phyloP scores from a whole-genome alignment of 2,329 filamentous ascomycete species.

The Aureobasidium sp. region DNA sequence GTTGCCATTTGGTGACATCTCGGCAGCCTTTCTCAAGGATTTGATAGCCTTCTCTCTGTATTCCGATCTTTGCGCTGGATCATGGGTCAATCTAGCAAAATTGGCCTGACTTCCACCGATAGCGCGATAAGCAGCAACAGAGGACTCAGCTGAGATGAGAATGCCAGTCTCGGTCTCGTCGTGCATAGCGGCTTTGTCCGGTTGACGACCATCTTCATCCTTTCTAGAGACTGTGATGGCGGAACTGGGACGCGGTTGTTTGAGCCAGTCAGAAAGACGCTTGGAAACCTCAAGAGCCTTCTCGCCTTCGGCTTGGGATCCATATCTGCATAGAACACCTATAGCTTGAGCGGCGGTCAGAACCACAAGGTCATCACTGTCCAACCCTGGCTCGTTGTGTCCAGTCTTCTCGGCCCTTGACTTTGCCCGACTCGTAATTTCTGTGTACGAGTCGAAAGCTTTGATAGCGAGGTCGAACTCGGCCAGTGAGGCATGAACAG shows the following conservation, averaged over 20 bases:
- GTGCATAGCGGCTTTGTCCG: slow-evolving; percentile 23
- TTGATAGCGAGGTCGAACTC: slow-evolving; percentile 90
- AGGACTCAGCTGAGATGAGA: slow-evolving; percentile 50
- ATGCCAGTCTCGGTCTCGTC: slow-evolving; percentile 29
- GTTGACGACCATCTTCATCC: background rate
- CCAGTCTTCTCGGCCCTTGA: slow-evolving; percentile 71
- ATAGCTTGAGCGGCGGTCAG: slow-evolving; percentile 76
- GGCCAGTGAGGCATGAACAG: slow-evolving; percentile 75
- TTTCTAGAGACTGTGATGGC: slow-evolving; percentile 17
- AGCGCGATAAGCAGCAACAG: slow-evolving; percentile 71
- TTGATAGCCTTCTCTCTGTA: slow-evolving; percentile 73
- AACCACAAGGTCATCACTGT: slow-evolving; percentile 70
- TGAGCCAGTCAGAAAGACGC: slow-evolving; percentile 68
- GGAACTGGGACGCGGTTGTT: slow-evolving; percentile 44
- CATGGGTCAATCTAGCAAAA: slow-evolving; percentile 76
- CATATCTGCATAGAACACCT: slow-evolving; percentile 73
- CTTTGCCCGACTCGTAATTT: slow-evolving; percentile 79
- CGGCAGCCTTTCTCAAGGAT: slow-evolving; percentile 29
- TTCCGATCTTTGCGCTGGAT: slow-evolving; percentile 62
- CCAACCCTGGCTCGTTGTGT: slow-evolving; percentile 62
- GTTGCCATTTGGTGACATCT: slow-evolving; percentile 17
- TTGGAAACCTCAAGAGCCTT: slow-evolving; percentile 66
- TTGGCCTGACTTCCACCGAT: slow-evolving; percentile 81
- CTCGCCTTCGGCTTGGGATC: slow-evolving; percentile 65
- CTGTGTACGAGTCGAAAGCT: slow-evolving; percentile 85